Conservation (phyloP, 2,329 filamentous ascomycete species). For the Microdochium bolleyi region DNA sequence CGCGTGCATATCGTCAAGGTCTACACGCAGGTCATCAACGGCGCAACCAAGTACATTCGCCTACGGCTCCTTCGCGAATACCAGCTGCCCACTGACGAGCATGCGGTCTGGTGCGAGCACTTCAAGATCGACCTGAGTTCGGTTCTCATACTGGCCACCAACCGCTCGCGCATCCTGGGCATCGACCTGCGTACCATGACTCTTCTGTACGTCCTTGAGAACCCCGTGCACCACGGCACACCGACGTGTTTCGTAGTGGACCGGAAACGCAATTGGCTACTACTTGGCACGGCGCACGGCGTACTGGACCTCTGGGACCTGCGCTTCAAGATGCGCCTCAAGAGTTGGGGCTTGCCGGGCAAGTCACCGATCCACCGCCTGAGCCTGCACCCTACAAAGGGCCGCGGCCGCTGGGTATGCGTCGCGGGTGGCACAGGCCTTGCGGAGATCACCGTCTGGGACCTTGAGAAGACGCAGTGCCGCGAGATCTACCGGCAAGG, state of each 20-base stretch:
- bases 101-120: constrained; percentile 86
- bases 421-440: constrained; percentile 80
- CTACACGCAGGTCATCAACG: constrained; percentile 37
- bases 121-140: constrained; percentile 77
- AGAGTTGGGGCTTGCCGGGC: constrained; percentile 80
- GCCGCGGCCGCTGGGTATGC: constrained; percentile 77
- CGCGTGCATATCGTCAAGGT: constrained; percentile 85
- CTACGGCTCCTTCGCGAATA: constrained; percentile 72
- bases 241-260: constrained; percentile 90
- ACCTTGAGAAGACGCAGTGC: constrained; percentile 82
- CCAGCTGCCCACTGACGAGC: constrained; percentile 64
- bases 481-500: constrained; percentile 78
- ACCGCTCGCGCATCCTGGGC: constrained; percentile 72
- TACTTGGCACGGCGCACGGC: constrained; percentile 86
- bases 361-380: constrained; percentile 75
- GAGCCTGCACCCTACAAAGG: constrained; percentile 68
- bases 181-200: constrained; percentile 85
- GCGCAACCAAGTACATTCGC: constrained; percentile 68
- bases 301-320: constrained; percentile 93
- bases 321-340: constrained; percentile 82
- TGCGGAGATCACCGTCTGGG: constrained; percentile 92
- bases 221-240: constrained; percentile 84
- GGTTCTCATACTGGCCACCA: constrained; percentile 80
- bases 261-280: constrained; percentile 78
- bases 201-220: constrained; percentile 70